These are phyloP conservation scores for Blastocystis sp. DNA, from an alignment of 352 stramenopile genomes.

Conservation along the genomic window DNA sequence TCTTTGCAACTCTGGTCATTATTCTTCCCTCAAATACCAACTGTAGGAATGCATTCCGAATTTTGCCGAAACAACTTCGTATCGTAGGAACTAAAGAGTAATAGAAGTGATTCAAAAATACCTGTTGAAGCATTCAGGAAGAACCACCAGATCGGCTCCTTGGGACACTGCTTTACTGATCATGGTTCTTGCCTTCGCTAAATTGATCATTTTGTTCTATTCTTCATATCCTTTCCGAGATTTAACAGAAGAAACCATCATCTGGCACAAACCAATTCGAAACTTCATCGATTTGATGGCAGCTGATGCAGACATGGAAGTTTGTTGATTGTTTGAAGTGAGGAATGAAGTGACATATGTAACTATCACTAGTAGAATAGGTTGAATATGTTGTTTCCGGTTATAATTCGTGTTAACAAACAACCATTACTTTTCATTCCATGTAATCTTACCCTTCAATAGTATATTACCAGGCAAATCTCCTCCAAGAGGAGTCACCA, in stretches of 20 bases:
- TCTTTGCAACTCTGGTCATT: slow-evolving; percentile 45
- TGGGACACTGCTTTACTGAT: slow-evolving; percentile 69
- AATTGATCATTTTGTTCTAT: slow-evolving; percentile 55
- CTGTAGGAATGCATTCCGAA: slow-evolving; percentile 84
- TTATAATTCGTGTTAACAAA: too few species aligned
- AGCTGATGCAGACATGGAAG: slow-evolving; percentile 13
- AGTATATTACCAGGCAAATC: slow-evolving; percentile 49
- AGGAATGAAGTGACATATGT: neutral
- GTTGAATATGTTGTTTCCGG: neutral
- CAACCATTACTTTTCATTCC: neutral
- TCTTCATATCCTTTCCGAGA: neutral
- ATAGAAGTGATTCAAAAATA: slow-evolving; percentile 52
- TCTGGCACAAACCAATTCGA: slow-evolving; percentile 55
- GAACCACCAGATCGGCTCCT: slow-evolving; percentile 77
- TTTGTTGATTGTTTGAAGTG: neutral
- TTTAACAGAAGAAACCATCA: slow-evolving; percentile 22
- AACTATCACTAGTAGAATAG: neutral
- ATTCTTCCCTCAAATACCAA: slow-evolving; percentile 9
- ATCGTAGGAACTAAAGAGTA: slow-evolving; percentile 78
- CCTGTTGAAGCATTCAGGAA: slow-evolving; percentile 90
- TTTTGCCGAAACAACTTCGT: slow-evolving; percentile 92
- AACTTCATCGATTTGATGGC: slow-evolving; percentile 39
- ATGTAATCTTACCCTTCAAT: slow-evolving; percentile 16
- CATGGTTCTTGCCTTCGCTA: slow-evolving; percentile 42
- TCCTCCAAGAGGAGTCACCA: slow-evolving; percentile 23